Evolutionary conservation across 148 eudicot species (phyloP), one percentile per base, ranked within the genome.

Genomic region (Rheum nobile): DNA sequence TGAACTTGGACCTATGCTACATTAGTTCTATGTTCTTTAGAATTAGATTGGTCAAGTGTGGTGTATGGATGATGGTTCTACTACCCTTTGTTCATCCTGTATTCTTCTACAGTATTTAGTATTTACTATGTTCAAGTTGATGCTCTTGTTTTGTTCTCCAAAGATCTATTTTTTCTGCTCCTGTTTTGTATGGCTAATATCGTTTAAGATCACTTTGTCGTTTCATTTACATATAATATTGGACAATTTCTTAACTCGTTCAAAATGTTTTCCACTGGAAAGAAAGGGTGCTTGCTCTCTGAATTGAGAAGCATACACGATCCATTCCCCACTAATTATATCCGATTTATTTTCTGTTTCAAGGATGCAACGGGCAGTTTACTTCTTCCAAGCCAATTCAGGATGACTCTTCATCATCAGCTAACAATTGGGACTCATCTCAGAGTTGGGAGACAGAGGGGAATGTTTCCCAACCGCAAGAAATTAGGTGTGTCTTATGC

Each of bases 301-400:
- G 28, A 39, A 35, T 69, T 26, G 31, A 38, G 12, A 67, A 28
- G 52, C 17, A 9, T n/a, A 69, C 19, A 39, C 39, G 48, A 67
- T 39, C 26, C 31, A 8, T 78, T 29, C 67, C 11, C 57, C 2
- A 29, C 2, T 72, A n/a, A n/a, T n/a, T 52, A 7, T 24, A 59
- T 59, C 12, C 11, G 26, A 32, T 38, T 28, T 14, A 31, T 34
- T 52, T 65, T 65, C 24, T 74, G 35, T 42, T 78, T 74, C 52
- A 43, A 91, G 96, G 85, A 91, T 88, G 96, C 96, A 91, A 77
- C 55, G 96, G 54, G 86, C 96, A 90, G 71, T 90, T 90, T 78
- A 86, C 96, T 54, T 88, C 92, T 71, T 83, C 90, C 72, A 88
- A 90, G 71, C 81, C 87, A 54, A 83, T 34, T 75, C 79, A 79